Base-by-base conservation (phyloP, 495 filamentous ascomycete species). In the Platismatia glauca region DNA sequence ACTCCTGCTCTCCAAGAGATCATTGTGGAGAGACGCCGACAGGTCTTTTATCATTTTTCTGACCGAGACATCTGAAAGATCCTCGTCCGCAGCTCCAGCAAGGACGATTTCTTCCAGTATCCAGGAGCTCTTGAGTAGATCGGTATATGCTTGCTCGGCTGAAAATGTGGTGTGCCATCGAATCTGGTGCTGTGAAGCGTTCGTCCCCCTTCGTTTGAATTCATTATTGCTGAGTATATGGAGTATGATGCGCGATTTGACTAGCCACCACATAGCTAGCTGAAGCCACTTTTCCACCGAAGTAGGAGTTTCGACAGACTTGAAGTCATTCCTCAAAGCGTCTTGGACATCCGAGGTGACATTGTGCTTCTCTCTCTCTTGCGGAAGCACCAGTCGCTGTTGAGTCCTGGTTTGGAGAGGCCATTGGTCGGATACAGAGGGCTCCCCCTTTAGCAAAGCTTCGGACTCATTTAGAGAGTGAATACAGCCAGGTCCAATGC, bases 201-300 rank as follows among this genome's bases (percentile, higher is more conserved):
- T 31, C 37, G 44, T 55, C 15, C 41, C 20, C 37, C 22, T 38
- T 33, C 43, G 64, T 24, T 38, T 34, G 16, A 31, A 15, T 24
- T 52, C 61, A 27, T 15, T 34, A 27, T 46, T 18, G 16, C 29
- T 7, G 34, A 58, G 35, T 41, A 43, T 18, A 35, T 24, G 33
- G 31, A 20, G 55, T 24, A 61, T 34, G 35, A 38, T 59, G 22
- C 38, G 55, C 38, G 46, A 63, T n/a, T 65, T 65, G 18, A 65
- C 27, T 7, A 66, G 39, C 64, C 64, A 66, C 64, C 64, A 66
- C 8, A 52, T 66, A 4, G 64, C 64, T 35, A 66, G 43, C 22
- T 46, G 60, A 55, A 66, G 60, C 64, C 64, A 66, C 9, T 27
- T 41, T 58, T 66, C 64, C 34, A 33, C 35, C 4, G 60, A 22